Conservation (phyloP, 225 moss, liverwort and hornwort genomes). For the Ulota crispa region DNA sequence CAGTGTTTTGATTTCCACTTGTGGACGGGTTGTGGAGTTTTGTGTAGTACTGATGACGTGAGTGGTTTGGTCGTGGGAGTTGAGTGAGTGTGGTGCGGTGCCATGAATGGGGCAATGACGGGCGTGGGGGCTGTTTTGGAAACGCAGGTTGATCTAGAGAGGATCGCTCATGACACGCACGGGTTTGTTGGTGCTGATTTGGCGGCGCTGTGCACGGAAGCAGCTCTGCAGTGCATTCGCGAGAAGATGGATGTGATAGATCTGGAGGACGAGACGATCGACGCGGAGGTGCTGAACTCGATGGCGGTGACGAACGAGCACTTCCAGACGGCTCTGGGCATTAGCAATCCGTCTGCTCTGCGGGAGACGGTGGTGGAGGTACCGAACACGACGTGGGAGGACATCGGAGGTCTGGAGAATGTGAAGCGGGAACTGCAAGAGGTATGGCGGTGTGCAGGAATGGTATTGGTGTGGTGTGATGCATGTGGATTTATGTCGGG, state of each 20-base stretch:
- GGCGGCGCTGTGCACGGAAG: conserved; percentile 88
- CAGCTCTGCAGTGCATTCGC: conserved; percentile 92
- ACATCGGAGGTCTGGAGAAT: conserved; percentile 86
- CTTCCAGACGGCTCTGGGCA: conserved; percentile 91
- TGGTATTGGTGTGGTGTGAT: rapidly evolving
- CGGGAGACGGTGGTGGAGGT: conserved; percentile 97
- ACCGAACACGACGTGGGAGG: conserved; percentile 89
- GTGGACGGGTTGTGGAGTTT: too few species aligned
- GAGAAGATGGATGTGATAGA: conserved; percentile 99
- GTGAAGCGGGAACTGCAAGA: conserved; percentile 98
- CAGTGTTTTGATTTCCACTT: neutral
- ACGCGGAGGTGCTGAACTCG: conserved; percentile 90
- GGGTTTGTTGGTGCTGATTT: conserved; percentile 97
- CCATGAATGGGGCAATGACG: neutral
- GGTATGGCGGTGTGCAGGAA: conserved; percentile 30
- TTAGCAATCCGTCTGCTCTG: conserved; percentile 95
- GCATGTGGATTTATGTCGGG: neutral
- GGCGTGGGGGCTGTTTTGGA: neutral
- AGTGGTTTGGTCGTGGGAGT: neutral
- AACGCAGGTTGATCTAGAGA: conserved; percentile 84
- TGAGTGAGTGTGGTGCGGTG: too few species aligned
- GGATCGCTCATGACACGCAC: conserved; percentile 89
- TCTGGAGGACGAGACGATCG: conserved; percentile 91
- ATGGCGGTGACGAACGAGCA: conserved; percentile 97
- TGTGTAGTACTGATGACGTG: neutral